Base-by-base conservation (phyloP, 192 early-diverging fungal genomes). In the Coemansia erecta region DNA sequence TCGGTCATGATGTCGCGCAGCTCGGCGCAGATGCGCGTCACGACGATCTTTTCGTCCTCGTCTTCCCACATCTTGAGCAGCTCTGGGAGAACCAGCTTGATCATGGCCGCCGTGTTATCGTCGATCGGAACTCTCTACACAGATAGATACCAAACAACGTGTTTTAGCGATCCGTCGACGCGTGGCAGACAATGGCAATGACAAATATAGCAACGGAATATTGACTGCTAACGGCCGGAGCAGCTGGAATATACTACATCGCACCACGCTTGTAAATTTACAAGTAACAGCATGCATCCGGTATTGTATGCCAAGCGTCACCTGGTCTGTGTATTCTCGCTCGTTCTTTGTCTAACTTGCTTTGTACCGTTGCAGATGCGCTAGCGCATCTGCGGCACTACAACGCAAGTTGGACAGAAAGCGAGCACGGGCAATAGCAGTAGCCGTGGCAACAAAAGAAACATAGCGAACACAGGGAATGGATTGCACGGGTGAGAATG, bases 41-140 rank as follows among this genome's bases (percentile, higher is more conserved):
- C 91, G 23, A 95, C 90, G 68, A 73, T 64, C 82, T 85, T 89
- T 59, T 93, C 87, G 58, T 92, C 90, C 66, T 95, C 94, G 1
- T 92, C 88, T 18, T 82, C 77, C 85, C 91, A 87, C 67, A 93
- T 81, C 18, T 62, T 33, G 44, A 93, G 63, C 52, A 94, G 78
- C 21, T 84, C 82, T 3, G 89, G 89, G 45, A 94, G 83, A 7
- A 87, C 82, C 42, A 87, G 60, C 58, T 73, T 81, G 53, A 84
- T 85, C 73, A 94, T 82, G 53, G 77, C 74, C 8, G 70, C 71
- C 35, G 94, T 90, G 66, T 92, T 87, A 26, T 90, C 83, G 63
- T 94, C 83, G 9, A 96, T 75, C 41, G 88, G 60, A 64, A 80
- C 66, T 18, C 66, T 52, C 76, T 79, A 88, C 63, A 83, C 61